Conservation (phyloP, 257 asterid genomes). For the Gardenia jasminoides region DNA sequence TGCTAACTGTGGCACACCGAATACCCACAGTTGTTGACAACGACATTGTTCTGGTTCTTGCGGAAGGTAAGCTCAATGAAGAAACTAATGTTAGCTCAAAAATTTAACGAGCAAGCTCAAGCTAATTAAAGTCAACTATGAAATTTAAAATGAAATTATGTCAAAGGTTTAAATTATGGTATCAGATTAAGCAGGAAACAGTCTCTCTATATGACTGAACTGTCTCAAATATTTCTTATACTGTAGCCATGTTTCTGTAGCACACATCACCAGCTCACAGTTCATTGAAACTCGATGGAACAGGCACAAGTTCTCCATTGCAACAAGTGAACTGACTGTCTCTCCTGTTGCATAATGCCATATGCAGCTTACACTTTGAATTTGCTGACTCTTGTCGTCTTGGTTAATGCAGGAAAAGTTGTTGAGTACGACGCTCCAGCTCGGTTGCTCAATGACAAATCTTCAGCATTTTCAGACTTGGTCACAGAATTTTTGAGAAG, state of each 20-base stretch:
- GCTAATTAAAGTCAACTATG: neutral
- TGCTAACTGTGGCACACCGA: slow-evolving; percentile 81
- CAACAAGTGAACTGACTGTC: neutral
- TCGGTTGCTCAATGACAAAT: slow-evolving; percentile 46
- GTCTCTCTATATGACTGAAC: neutral
- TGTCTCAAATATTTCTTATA: neutral
- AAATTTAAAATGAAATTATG: too few species aligned
- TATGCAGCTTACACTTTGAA: neutral
- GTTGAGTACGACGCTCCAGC: slow-evolving; percentile 68
- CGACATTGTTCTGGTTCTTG: slow-evolving; percentile 74
- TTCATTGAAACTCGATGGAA: neutral
- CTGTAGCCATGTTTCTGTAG: neutral
- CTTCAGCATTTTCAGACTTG: slow-evolving; percentile 67
- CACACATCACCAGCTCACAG: neutral
- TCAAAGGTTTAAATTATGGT: neutral
- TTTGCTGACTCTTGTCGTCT: neutral
- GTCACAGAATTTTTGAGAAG: slow-evolving; percentile 65
- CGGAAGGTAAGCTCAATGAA: slow-evolving; percentile 49
- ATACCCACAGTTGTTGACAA: slow-evolving; percentile 83
- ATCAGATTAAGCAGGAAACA: neutral
- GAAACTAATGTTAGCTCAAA: neutral
- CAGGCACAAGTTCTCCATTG: neutral
- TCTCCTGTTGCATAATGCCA: neutral
- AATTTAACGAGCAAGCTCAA: neutral
- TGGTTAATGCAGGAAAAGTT: slow-evolving; percentile 50